Evolutionary conservation across 2,329 filamentous ascomycete genomes (phyloP).

Genomic region (Penicillium janthinellum): DNA sequence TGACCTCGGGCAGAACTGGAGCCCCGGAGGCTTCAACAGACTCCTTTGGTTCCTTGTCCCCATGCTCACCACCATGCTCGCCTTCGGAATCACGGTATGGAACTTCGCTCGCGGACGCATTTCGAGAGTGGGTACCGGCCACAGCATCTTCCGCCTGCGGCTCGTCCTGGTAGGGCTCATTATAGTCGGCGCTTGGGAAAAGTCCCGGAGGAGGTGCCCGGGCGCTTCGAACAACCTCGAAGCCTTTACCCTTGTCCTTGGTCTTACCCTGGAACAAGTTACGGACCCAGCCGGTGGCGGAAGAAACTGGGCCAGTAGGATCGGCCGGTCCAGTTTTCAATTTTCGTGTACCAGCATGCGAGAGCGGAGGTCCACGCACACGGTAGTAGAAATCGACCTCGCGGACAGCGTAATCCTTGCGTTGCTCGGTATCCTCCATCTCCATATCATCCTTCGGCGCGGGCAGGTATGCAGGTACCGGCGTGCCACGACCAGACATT

Average conservation of each 20-base stretch:
- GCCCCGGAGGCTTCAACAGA: slow-evolving; percentile 31
- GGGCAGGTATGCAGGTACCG: slow-evolving; percentile 57
- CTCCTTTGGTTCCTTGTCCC: slow-evolving; percentile 15
- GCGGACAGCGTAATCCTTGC: slow-evolving; percentile 85
- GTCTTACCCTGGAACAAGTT: slow-evolving; percentile 77
- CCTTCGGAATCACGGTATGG: slow-evolving; percentile 34
- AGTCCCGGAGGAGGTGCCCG: slow-evolving; percentile 79
- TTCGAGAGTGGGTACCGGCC: slow-evolving; percentile 26
- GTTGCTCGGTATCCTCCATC: slow-evolving; percentile 49
- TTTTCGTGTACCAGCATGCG: slow-evolving; percentile 77
- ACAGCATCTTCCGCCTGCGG: slow-evolving; percentile 38
- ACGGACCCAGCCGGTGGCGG: slow-evolving; percentile 87
- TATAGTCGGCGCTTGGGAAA: slow-evolving; percentile 57
- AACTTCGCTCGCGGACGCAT: slow-evolving; percentile 26
- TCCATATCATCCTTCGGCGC: slow-evolving; percentile 58
- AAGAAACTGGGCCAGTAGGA: slow-evolving; percentile 86
- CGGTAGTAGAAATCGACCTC: slow-evolving; percentile 98
- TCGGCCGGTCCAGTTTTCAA: slow-evolving; percentile 93
- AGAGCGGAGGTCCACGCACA: slow-evolving; percentile 82
- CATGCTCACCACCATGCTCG: not conserved
- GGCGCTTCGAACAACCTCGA: slow-evolving; percentile 90
- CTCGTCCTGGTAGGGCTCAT: slow-evolving; percentile 65
- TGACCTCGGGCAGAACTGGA: slow-evolving; percentile 61
- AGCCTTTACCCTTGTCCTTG: slow-evolving; percentile 94
- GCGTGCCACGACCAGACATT: slow-evolving; percentile 50